phyloP scores from a whole-genome alignment of 805 yeast species.

The Candida methanosorbosa region DNA sequence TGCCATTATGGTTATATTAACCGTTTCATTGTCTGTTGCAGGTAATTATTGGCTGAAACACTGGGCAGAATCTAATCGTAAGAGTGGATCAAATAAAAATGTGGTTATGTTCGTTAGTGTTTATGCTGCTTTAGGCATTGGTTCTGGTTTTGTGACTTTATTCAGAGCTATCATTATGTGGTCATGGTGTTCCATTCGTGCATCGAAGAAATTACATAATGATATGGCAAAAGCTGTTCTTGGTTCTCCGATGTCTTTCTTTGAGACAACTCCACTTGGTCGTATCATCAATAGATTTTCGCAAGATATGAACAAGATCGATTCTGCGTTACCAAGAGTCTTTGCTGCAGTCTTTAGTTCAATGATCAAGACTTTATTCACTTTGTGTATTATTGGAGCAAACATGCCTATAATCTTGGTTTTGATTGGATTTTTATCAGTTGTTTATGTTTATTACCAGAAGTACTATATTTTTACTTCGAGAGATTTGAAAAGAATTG shows the following conservation, averaged over 20 bases:
- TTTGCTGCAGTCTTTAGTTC: constrained; percentile 39
- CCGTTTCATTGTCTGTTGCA: constrained; percentile 24
- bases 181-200: constrained; percentile 44
- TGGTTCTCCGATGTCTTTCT: constrained; percentile 56
- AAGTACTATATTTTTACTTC: constrained; percentile 58
- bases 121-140: constrained; percentile 48
- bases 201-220: constrained; percentile 46
- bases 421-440: constrained; percentile 36
- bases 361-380: constrained; percentile 35
- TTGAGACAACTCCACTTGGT: constrained; percentile 64
- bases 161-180: constrained; percentile 39
- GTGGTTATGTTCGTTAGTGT: constrained; percentile 40
- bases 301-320: constrained; percentile 51
- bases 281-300: constrained; percentile 58
- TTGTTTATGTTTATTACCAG: constrained; percentile 64
- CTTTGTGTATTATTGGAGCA: constrained; percentile 41
- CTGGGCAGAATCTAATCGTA: constrained; percentile 54
- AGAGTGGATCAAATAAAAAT: constrained; percentile 31
- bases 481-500: constrained; percentile 71
- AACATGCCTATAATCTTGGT: constrained; percentile 47
- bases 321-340: constrained; percentile 45
- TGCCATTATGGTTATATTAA: constrained; percentile 21
- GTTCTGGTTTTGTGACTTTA: constrained; percentile 39
- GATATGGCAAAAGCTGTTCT: constrained; percentile 46
- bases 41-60: constrained; percentile 59